Conservation (phyloP, 1,284 basidiomycete species). For the Cryptococcus jaspeensis region DNA sequence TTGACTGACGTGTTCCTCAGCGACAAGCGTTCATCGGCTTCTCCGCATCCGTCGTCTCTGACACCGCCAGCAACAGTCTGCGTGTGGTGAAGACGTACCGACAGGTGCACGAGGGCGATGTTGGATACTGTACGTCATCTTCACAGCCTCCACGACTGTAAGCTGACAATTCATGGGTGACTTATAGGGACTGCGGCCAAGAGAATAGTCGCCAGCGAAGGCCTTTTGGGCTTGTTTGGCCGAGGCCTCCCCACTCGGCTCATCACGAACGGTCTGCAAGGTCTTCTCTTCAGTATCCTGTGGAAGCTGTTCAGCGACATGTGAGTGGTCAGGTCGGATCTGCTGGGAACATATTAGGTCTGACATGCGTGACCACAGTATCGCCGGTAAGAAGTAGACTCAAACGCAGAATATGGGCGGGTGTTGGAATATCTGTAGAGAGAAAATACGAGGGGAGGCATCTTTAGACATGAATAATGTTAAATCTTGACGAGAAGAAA, state of each 20-base stretch:
- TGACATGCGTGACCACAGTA: not conserved
- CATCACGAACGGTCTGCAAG: slow-evolving; percentile 79
- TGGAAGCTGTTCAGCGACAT: slow-evolving; percentile 83
- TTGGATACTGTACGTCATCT: slow-evolving; percentile 61
- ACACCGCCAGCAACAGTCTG: slow-evolving; percentile 78
- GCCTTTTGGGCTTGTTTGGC: slow-evolving; percentile 71
- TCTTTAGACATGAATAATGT: too few relatives aligned
- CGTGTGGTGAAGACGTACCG: slow-evolving; percentile 91
- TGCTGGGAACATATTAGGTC: not conserved
- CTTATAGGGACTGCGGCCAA: slow-evolving; percentile 52
- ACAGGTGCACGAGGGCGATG: slow-evolving; percentile 74
- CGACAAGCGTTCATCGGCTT: slow-evolving; percentile 87
- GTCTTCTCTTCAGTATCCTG: slow-evolving; percentile 76
- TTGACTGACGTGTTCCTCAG: slow-evolving; percentile 10
- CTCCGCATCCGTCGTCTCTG: slow-evolving; percentile 72
- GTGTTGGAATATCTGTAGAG: too few relatives aligned
- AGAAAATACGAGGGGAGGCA: too few relatives aligned
- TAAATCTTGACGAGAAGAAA: too few relatives aligned
- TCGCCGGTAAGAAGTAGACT: not conserved
- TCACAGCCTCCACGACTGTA: not conserved
- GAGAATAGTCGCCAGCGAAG: slow-evolving; percentile 63
- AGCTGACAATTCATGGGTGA: not conserved
- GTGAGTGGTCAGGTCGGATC: slow-evolving; percentile 42
- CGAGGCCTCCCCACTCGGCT: slow-evolving; percentile 80
- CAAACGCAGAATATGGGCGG: too few relatives aligned